A percentile compares a stretch with the other conserved stretches of the same genome.
These are phyloP conservation scores for Dactylellina drechsleri DNA, from an alignment of 2,329 filamentous ascomycete genomes.

Conservation along the genomic window DNA sequence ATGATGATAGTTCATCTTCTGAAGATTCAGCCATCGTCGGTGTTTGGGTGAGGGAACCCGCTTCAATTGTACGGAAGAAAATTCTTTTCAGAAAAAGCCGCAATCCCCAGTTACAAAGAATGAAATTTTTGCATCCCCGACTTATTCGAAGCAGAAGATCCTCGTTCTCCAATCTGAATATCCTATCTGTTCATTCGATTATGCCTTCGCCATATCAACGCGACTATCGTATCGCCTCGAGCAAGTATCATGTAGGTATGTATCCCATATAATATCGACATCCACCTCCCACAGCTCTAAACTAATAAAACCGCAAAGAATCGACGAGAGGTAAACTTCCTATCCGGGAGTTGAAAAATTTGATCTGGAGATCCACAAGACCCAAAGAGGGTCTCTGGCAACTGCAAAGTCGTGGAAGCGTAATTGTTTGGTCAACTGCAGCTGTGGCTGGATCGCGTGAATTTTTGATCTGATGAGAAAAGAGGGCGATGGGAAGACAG, in stretches of 20 bases:
- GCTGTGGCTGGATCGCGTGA: constrained; percentile 55
- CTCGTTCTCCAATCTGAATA: not conserved
- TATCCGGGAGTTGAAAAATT: constrained; percentile 26
- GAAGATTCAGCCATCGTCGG: not conserved
- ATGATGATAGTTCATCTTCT: not conserved
- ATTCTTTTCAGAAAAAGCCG: not conserved
- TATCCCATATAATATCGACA: constrained; percentile 54
- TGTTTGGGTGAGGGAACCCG: not conserved
- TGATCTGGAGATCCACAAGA: constrained; percentile 55
- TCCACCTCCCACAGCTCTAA: constrained; percentile 55
- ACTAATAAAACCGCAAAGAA: constrained; percentile 47
- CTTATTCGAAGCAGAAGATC: not conserved
- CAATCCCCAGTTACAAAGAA: not conserved
- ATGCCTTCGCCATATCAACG: not conserved
- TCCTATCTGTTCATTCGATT: not conserved
- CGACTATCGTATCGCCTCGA: not conserved
- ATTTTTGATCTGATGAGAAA: constrained; percentile 53
- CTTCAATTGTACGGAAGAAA: not conserved
- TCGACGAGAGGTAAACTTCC: constrained; percentile 54
- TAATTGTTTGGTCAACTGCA: constrained; percentile 47
- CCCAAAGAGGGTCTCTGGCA: constrained; percentile 48
- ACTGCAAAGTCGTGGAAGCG: constrained; percentile 54
- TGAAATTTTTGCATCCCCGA: not conserved
- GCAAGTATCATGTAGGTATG: constrained; percentile 18
- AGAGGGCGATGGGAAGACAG: constrained; percentile 20